Base-by-base conservation (phyloP, 345 rosid species). In the Cardamine chenopodiifolia region DNA sequence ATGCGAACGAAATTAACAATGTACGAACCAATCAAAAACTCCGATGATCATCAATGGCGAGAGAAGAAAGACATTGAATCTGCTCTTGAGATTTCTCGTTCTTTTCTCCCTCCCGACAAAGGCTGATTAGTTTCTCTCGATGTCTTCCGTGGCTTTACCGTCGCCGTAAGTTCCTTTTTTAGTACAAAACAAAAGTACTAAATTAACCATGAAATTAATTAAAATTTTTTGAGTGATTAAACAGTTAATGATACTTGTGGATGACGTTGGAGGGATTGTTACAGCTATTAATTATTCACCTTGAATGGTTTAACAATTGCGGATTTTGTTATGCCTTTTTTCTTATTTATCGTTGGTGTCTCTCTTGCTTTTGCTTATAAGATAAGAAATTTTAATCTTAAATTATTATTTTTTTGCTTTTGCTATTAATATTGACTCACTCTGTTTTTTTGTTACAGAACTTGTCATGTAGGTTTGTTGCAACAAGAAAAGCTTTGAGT, bases 221-320 rank as follows among this genome's bases (percentile, higher is more conserved):
- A 12, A 11, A 20, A 15, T 15, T 22, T 8, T 48, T 1, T 9
- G 11, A 13, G 10, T 54, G 59, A 11, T 54, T 14, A 66, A 29
- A 85, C 91, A 93, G 97, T 90, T 93, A 58, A 93, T 93, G 98
- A 89, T 93, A 66, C 73, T 93, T 12, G 98, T 90, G 67, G 97
- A 93, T 74, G 84, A 90, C 72, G 90, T 70, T 54, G 98, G 98
- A 73, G 93, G 93, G 70, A 12, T 89, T 44, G n/a, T 89, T 62
- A 93, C 96, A 55, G 81, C 89, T 19, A 86, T 93, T 71, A 90
- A 90, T 63, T 97, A 93, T 85, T 89, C 98, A 13, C 93, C 98
- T 34, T 93, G 98, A 76, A 90, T 77, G 96, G 98, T 42, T 34
- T 93, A 57, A 89, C 96, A 14, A 80, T 93, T 48, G 98, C 98